Evolutionary conservation across 345 rosid species (phyloP).

Genomic region (Citrus reticulata): DNA sequence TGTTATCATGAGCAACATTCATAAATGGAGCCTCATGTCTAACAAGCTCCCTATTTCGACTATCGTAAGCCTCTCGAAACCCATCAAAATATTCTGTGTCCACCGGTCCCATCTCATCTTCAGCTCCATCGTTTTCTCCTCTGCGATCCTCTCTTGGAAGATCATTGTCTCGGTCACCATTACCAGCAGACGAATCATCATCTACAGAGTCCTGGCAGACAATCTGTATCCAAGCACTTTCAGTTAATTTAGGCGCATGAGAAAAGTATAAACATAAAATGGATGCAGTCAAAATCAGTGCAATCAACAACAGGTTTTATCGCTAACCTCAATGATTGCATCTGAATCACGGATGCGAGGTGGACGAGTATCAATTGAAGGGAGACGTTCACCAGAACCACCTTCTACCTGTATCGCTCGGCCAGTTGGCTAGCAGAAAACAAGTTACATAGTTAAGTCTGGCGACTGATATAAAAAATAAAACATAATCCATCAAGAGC

Average conservation of each 20-base stretch:
- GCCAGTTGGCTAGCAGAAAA: conserved; percentile 79
- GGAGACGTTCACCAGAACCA: conserved; percentile 86
- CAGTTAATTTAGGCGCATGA: conserved; percentile 23
- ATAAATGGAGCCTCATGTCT: conserved; percentile 25
- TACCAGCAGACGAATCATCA: conserved; percentile 51
- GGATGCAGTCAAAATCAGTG: conserved; percentile 1
- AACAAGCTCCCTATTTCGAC: conserved; percentile 30
- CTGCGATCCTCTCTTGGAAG: conserved; percentile 31
- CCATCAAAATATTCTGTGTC: conserved; percentile 37
- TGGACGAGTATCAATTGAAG: conserved; percentile 83
- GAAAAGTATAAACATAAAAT: conserved; percentile 8
- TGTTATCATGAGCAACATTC: conserved; percentile 35
- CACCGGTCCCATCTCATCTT: conserved; percentile 24
- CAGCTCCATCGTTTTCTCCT: conserved; percentile 30
- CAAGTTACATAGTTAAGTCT: conserved; percentile 9
- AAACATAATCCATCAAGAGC: background rate
- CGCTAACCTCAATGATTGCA: conserved; percentile 86
- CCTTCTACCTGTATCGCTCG: conserved; percentile 95
- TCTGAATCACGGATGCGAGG: conserved; percentile 90
- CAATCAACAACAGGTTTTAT: conserved; percentile 12
- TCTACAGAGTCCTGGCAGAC: conserved; percentile 62
- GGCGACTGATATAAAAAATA: conserved; percentile 6
- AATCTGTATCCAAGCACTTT: conserved; percentile 56
- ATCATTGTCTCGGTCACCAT: conserved; percentile 36
- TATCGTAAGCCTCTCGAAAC: conserved; percentile 24